Conservation (phyloP, 2,329 filamentous ascomycete species). For the Talaromyces pinophilus region DNA sequence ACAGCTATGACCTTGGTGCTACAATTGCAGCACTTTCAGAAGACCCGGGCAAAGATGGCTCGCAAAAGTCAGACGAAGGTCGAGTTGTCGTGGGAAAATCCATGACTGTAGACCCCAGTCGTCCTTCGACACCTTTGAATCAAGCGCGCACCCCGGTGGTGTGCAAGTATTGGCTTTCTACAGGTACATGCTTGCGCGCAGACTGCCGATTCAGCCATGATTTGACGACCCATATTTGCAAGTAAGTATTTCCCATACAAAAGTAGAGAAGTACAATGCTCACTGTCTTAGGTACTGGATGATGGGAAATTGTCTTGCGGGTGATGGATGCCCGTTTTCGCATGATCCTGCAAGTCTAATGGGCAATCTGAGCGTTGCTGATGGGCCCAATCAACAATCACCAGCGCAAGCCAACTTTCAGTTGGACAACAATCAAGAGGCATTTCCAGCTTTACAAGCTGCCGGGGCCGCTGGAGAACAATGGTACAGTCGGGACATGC, state of each 20-base stretch:
- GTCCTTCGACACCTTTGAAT: slow-evolving; percentile 74
- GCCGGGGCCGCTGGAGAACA: slow-evolving; percentile 61
- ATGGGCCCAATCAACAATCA: slow-evolving; percentile 48
- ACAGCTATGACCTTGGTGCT: slow-evolving; percentile 90
- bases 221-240: slow-evolving; percentile 93
- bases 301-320: slow-evolving; percentile 90
- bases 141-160: slow-evolving; percentile 78
- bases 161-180: slow-evolving; percentile 96
- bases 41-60: slow-evolving; percentile 57
- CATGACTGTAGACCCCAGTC: slow-evolving; percentile 69
- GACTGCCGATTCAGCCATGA: slow-evolving; percentile 98
- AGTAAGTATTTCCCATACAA: slow-evolving; percentile 60
- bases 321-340: slow-evolving; percentile 92
- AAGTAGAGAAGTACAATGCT: not conserved
- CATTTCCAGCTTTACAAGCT: slow-evolving; percentile 75
- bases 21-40: slow-evolving; percentile 90
- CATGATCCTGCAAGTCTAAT: slow-evolving; percentile 89
- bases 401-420: slow-evolving; percentile 69
- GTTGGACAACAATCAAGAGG: slow-evolving; percentile 73
- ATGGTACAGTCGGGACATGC: slow-evolving; percentile 52
- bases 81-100: slow-evolving; percentile 84
- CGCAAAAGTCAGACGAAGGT: slow-evolving; percentile 58
- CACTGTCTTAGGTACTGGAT: slow-evolving; percentile 70
- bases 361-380: slow-evolving; percentile 75
- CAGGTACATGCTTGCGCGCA: slow-evolving; percentile 89